These are phyloP conservation scores for Acrocalymma vagum DNA, from an alignment of 2,329 filamentous ascomycete genomes.

Conservation along the genomic window DNA sequence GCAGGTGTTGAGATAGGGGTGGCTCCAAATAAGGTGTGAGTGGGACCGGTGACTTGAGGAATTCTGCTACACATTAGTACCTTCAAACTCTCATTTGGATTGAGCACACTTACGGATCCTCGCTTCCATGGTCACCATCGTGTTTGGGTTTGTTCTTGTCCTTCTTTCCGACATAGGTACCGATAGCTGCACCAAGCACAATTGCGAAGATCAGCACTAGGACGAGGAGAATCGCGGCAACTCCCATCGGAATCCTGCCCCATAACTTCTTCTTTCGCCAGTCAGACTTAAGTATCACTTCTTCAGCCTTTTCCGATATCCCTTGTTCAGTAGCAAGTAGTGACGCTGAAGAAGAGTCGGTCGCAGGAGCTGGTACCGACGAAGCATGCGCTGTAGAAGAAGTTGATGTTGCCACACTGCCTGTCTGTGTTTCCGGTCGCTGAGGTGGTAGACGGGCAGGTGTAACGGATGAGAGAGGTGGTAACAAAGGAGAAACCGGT, in stretches of 20 bases:
- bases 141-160: constrained; percentile 24
- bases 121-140: constrained; percentile 18
- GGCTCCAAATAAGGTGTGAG: constrained; percentile 59
- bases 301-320: constrained; percentile 39
- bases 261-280: constrained; percentile 56
- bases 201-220: constrained; percentile 57
- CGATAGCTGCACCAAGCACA: constrained; percentile 62
- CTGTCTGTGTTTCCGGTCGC: constrained; percentile 42
- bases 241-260: constrained; percentile 60
- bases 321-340: constrained; percentile 30
- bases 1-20: constrained; percentile 58
- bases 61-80: constrained; percentile 32
- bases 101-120: constrained; percentile 38
- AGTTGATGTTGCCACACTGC: constrained; percentile 24
- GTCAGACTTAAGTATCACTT: constrained; percentile 22
- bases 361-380: constrained; percentile 32
- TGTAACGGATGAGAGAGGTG: constrained; percentile 23
- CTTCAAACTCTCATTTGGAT: background rate
- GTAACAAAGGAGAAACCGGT: constrained; percentile 31
- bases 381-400: constrained; percentile 15
- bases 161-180: constrained; percentile 59
- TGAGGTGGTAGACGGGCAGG: constrained; percentile 39
- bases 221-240: constrained; percentile 56
- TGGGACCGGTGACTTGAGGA: constrained; percentile 57
- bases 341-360: constrained; percentile 38